Base-by-base conservation (phyloP, 2,329 filamentous ascomycete genomes). In the Daldinia sp. region DNA sequence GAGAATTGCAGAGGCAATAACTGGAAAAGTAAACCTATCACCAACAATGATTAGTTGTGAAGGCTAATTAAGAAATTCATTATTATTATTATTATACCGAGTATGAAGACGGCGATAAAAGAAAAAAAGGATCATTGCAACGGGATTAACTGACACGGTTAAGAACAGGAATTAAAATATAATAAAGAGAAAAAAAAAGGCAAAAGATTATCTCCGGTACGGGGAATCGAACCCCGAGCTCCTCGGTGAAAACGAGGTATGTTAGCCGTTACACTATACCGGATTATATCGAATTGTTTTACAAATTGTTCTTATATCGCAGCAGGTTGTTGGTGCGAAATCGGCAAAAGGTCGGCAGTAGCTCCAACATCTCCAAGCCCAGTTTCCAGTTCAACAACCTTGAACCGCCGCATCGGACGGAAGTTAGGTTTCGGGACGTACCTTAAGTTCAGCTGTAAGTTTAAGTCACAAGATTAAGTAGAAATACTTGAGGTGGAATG, bases 181-280 rank as follows among this genome's bases (percentile, higher is more conserved):
- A 33, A 9, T 33, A 33, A 37, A 12, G 35, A 37, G 10, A 23
- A 13, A 20, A 18, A 30, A 51, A 60, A 55, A 46, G 23, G 9
- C 12, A 35, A 69, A 63, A 65, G 18, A 46, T 4, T 4, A 55
- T 42, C 70, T 72, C 70, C 70, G 70, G 62, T 70, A 70, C 70
- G 70, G 70, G 70, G 70, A 72, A 72, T 72, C 70, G 70, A 72
- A 72, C 70, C 70, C 70, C 70, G 70, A 70, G 70, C 70, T 72
- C 70, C 68, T 72, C 67, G 70, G 68, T 72, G 70, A 72, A 72
- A 72, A 72, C 70, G 67, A 72, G 68, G 65, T 70, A 72, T 72
- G 70, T 72, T 72, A 70, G 62, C 70, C 70, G 68, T 70, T 72
- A 72, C 70, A 72, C 70, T 70, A 72, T 70, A 72, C 62, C 70